Conservation (phyloP, 352 stramenopile species). For the Phytophthora parvispora region DNA sequence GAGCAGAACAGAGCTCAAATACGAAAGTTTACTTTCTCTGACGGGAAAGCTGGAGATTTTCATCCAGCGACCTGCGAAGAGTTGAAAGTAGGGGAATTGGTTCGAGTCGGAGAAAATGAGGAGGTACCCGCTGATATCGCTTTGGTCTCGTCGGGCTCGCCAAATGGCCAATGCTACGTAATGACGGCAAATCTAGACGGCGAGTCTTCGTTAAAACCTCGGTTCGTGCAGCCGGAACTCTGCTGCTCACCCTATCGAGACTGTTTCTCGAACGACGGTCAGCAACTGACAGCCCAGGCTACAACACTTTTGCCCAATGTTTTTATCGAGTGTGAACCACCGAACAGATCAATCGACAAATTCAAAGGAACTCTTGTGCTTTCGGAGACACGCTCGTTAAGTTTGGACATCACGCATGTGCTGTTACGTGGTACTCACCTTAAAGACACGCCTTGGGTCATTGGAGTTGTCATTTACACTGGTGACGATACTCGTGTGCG, state of each 20-base stretch:
- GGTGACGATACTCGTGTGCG: conserved; percentile 90
- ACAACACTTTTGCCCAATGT: conserved; percentile 11
- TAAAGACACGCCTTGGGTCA: conserved; percentile 76
- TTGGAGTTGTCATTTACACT: conserved; percentile 89
- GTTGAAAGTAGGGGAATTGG: conserved; percentile 83
- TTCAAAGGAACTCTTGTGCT: conserved; percentile 81
- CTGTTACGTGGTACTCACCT: conserved; percentile 77
- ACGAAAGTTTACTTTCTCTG: conserved; percentile 27
- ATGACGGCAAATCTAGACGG: conserved; percentile 92
- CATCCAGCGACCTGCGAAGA: conserved; percentile 43
- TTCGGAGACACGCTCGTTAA: conserved; percentile 17
- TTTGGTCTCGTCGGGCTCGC: conserved; percentile 62
- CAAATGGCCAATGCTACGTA: conserved; percentile 80
- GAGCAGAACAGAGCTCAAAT: conserved; percentile 63
- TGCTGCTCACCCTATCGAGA: conserved; percentile 24
- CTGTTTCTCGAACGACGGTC: conserved; percentile 40
- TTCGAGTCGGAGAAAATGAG: conserved; percentile 81
- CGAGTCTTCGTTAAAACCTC: conserved; percentile 90
- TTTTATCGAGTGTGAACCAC: conserved; percentile 54
- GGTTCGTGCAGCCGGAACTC: conserved; percentile 61
- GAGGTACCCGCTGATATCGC: conserved; percentile 78
- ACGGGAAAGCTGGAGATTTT: conserved; percentile 32
- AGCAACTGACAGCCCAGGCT: conserved; percentile 17
- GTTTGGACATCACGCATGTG: conserved; percentile 77
- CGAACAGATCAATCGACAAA: conserved; percentile 76